Evolutionary conservation across 108 stramenopile species (phyloP), one percentile per base, ranked within the genome.

Genomic region (Pseudonitzschia multistriata): DNA sequence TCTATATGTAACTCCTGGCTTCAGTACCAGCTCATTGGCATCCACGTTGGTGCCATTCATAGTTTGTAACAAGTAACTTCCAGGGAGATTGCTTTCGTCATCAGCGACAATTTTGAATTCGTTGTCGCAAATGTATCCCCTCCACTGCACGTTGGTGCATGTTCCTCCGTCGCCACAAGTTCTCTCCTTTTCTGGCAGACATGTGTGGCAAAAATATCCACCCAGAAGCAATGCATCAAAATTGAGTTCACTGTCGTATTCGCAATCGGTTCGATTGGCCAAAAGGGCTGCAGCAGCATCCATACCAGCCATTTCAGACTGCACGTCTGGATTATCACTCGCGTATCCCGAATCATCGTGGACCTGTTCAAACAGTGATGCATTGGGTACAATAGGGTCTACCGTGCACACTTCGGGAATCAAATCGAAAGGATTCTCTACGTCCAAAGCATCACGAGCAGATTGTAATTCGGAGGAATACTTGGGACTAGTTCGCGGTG

Each of bases 151-250:
- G 19, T 59, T 59, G 13, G 31, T 30, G 29, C 57, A 59, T 17
- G 78, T 45, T 73, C 81, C 37, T 72, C 77, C 14, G 45, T 45
- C 45, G 48, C 45, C 17, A 55, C 78, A 59, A 13, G 19, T 59
- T 15, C 35, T 25, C 5, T 59, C 57, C 35, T 73, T 50, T 22
- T 68, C 39, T 5, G 79, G 79, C 5, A 83, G 39, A 39, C 82
- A 83, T 3, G 14, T 0, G 48, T 83, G 82, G 37, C 82, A 83
- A 59, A 73, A 83, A 45, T 83, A 83, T 21, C 82, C 82, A 34
- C 82, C 82, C 19, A 83, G 63, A 13, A 83, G 72, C 25, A 83
- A 34, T 3, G 82, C 82, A 54, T 83, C 82, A 54, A 83, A 83
- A 45, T 83, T 83, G 5, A 83, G 68, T 13, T 77, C 76, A 11